These are phyloP conservation scores for Nemania abortiva DNA, from an alignment of 2,329 filamentous ascomycete genomes.

Conservation along the genomic window DNA sequence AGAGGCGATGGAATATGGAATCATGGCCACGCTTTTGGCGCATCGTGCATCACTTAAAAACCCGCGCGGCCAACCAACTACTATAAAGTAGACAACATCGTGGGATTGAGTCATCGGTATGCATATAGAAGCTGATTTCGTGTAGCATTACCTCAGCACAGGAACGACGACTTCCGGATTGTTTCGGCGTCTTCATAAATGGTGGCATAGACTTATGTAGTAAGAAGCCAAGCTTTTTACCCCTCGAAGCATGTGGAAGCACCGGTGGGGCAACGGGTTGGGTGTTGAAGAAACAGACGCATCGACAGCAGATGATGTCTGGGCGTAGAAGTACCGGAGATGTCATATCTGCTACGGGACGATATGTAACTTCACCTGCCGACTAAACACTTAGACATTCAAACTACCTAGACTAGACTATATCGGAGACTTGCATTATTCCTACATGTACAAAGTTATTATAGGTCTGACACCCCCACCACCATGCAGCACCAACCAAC, in stretches of 20 bases:
- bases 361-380: not conserved
- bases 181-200: not conserved
- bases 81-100: not conserved
- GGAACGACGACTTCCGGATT: not conserved
- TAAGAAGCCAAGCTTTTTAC: not conserved
- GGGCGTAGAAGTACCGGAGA: not conserved
- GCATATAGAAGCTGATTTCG: not conserved
- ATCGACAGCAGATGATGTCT: not conserved
- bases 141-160: not conserved
- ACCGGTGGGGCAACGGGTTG: conserved; percentile 20
- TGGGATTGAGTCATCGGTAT: not conserved
- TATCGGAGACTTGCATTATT: not conserved
- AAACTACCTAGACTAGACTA: not conserved
- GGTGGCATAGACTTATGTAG: not conserved
- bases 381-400: not conserved
- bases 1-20: conserved; percentile 18
- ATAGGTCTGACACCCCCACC: not conserved
- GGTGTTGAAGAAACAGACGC: not conserved
- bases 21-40: conserved; percentile 12
- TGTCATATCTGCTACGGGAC: not conserved
- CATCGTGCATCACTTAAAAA: not conserved
- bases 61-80: not conserved
- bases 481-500: not conserved
- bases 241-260: conserved; percentile 22
- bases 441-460: not conserved